These are phyloP conservation scores for Solanum hybrid DNA, from an alignment of 305 asterid species.

Conservation along the genomic window DNA sequence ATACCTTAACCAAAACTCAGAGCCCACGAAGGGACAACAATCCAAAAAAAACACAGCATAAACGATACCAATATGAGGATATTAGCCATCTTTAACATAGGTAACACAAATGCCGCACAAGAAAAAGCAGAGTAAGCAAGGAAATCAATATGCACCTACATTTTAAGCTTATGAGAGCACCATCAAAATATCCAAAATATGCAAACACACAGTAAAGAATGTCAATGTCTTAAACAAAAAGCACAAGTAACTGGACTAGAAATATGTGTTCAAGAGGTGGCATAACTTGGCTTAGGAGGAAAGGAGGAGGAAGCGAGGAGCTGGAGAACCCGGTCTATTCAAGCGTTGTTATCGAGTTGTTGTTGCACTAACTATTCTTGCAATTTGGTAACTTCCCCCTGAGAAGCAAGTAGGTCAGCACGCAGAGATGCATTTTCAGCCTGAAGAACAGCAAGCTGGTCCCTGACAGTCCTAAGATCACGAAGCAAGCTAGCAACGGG, in stretches of 20 bases:
- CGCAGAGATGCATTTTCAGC: background rate
- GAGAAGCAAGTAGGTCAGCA: background rate
- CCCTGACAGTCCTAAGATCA: background rate
- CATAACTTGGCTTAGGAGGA: background rate
- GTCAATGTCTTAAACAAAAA: background rate
- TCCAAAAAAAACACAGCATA: background rate
- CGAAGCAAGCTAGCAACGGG: background rate
- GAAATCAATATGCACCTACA: background rate
- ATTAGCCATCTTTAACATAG: background rate
- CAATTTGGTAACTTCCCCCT: background rate
- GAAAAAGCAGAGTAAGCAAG: background rate
- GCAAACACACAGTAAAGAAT: background rate
- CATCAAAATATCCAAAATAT: too few relatives aligned
- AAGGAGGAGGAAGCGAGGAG: background rate
- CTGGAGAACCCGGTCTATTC: background rate
- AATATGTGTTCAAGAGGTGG: background rate
- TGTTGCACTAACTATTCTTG: background rate
- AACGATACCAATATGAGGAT: background rate
- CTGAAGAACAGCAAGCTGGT: background rate
- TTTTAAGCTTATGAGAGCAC: background rate
- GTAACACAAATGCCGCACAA: background rate
- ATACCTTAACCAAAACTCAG: background rate
- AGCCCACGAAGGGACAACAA: background rate
- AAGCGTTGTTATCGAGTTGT: background rate
- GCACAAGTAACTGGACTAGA: background rate